A percentile compares a stretch with the other conserved stretches of the same genome.
phyloP scores from a whole-genome alignment of 805 yeast species.

The Saturnispora gosingensis region DNA sequence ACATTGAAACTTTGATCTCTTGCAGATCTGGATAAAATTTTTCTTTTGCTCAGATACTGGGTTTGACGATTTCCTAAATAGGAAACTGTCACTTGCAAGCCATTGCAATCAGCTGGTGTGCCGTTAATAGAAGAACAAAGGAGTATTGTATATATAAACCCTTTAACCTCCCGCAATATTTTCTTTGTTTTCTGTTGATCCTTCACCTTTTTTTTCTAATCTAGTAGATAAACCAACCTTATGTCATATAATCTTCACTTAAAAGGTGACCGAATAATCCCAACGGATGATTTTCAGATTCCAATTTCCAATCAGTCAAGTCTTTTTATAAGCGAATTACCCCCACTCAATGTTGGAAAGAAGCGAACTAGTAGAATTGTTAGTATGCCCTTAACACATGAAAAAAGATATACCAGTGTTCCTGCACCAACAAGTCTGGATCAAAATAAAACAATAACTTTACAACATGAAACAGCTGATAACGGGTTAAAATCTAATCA shows the following conservation, averaged over 20 bases:
- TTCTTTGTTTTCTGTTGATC: neutral
- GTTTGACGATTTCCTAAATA: constrained; percentile 2
- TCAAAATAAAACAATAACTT: neutral
- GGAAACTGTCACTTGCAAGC: constrained; percentile 7
- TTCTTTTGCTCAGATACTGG: neutral
- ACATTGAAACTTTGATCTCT: neutral
- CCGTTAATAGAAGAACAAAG: neutral
- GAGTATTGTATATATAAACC: neutral
- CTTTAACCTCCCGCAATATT: neutral
- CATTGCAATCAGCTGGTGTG: constrained; percentile 1
- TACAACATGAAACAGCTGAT: neutral
- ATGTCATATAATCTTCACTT: constrained; percentile 14
- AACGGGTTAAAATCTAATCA: neutral
- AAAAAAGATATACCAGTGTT: constrained; percentile 1
- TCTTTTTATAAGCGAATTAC: neutral
- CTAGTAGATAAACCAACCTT: neutral
- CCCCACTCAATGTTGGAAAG: neutral
- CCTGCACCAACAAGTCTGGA: constrained; percentile 4
- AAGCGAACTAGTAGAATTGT: neutral
- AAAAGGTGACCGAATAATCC: constrained; percentile 19
- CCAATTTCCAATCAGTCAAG: constrained; percentile 7
- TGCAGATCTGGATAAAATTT: neutral
- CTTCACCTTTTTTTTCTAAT: neutral
- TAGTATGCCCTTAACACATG: neutral
- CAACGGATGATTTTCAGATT: constrained; percentile 17